A percentile compares a stretch with the other conserved stretches of the same genome.
Conservation (phyloP, 352 stramenopile species). For the Globisporangium spinosum region DNA sequence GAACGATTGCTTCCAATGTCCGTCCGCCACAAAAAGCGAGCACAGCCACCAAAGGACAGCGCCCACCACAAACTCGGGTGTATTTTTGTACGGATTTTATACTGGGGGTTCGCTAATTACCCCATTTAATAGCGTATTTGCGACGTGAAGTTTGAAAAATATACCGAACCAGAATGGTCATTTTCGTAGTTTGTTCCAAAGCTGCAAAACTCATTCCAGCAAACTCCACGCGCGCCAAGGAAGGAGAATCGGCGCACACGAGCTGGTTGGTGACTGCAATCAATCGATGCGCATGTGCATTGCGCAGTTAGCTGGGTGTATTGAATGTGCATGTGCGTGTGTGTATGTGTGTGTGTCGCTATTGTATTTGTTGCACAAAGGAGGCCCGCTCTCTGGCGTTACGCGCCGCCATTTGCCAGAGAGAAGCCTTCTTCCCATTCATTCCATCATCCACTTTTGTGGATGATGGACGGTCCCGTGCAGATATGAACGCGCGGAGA, state of each 20-base stretch:
- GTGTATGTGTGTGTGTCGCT: not conserved
- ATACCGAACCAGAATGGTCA: not conserved
- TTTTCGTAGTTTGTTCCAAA: too few relatives aligned
- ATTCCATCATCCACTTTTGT: not conserved
- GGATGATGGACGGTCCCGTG: conserved; percentile 12
- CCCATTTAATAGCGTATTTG: not conserved
- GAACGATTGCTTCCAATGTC: conserved; percentile 6
- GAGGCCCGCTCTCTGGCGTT: conserved; percentile 6
- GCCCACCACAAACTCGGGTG: not conserved
- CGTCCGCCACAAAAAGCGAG: conserved; percentile 4
- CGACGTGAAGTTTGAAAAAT: not conserved
- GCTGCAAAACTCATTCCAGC: too few relatives aligned
- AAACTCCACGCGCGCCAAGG: too few relatives aligned
- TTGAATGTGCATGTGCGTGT: not conserved
- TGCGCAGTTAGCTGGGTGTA: not conserved
- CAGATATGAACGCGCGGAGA: conserved; percentile 15
- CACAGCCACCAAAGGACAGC: not conserved
- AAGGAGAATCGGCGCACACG: too few relatives aligned
- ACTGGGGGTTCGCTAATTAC: not conserved
- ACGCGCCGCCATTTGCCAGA: conserved; percentile 1
- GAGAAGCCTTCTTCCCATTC: conserved; percentile 4
- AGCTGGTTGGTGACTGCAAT: too few relatives aligned
- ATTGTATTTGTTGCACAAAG: conserved; percentile 14
- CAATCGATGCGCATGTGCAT: not conserved
- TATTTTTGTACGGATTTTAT: not conserved